These are phyloP conservation scores for Podospora conica DNA, from an alignment of 495 filamentous ascomycete species.

Conservation along the genomic window DNA sequence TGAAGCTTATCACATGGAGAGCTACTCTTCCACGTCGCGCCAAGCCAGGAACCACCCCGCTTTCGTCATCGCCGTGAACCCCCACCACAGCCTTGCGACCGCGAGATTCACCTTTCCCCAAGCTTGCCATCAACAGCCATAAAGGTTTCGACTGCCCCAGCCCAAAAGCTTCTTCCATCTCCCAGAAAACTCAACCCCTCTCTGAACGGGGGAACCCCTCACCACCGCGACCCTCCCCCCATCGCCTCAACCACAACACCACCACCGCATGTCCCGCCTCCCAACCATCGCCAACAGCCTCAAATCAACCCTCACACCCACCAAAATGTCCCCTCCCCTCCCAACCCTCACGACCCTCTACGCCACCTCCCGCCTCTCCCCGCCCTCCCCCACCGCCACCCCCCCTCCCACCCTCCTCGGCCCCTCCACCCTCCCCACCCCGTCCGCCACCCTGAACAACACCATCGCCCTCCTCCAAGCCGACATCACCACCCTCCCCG, in stretches of 20 bases:
- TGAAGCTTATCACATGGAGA: too few species aligned
- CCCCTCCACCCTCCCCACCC: conserved; percentile 20
- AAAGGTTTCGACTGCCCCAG: background rate
- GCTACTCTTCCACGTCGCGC: background rate
- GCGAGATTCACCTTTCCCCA: background rate
- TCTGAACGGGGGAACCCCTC: background rate
- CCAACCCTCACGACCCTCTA: conserved; percentile 63
- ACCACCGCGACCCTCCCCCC: background rate
- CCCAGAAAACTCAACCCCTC: background rate
- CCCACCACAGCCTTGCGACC: conserved; percentile 3
- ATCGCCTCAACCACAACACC: background rate
- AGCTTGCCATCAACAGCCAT: background rate
- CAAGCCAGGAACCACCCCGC: conserved; percentile 10
- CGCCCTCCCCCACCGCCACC: conserved; percentile 15
- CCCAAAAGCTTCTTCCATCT: background rate
- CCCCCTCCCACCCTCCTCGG: conserved; percentile 15
- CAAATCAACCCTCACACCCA: background rate
- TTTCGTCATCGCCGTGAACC: conserved; percentile 9
- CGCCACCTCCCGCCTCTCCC: conserved; percentile 35
- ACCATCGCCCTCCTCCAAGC: conserved; percentile 62
- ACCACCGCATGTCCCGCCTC: background rate
- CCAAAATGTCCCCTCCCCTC: conserved; percentile 35
- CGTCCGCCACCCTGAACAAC: conserved; percentile 59
- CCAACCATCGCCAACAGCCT: background rate
- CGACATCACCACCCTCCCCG: conserved; percentile 76